These are phyloP conservation scores for Lactuca sativa DNA, from an alignment of 129 eudicot genomes.

Conservation along the genomic window DNA sequence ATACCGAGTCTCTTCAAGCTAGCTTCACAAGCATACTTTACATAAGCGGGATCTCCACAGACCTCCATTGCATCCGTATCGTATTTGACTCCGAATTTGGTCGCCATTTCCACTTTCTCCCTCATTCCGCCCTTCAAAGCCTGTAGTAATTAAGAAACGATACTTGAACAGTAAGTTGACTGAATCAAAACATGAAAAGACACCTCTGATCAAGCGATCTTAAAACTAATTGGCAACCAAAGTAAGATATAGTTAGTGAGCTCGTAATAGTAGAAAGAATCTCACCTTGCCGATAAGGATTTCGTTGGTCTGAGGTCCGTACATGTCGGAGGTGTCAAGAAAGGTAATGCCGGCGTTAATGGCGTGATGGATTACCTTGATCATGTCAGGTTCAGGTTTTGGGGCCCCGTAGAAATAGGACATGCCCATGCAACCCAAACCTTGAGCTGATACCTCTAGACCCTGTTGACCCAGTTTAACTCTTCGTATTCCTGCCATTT, in stretches of 20 bases:
- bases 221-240: neutral
- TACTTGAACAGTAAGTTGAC: neutral
- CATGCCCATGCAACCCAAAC: slow-evolving; percentile 17
- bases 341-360: too few species aligned
- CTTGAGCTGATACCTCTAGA: slow-evolving; percentile 8
- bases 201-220: too few species aligned
- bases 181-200: neutral
- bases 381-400: slow-evolving; percentile 21
- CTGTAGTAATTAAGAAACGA: slow-evolving; percentile 13
- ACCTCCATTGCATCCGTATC: slow-evolving; percentile 8
- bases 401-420: neutral
- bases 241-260: neutral
- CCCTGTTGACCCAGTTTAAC: slow-evolving; percentile 18
- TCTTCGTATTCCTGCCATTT: neutral
- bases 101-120: slow-evolving; percentile 44
- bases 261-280: neutral
- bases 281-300: slow-evolving; percentile 45
- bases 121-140: slow-evolving; percentile 47
- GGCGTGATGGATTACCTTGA: neutral
- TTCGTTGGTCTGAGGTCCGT: slow-evolving; percentile 54
- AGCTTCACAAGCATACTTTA: too few species aligned
- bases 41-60: too few species aligned
- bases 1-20: neutral
- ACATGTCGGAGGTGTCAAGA: slow-evolving; percentile 47
- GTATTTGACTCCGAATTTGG: slow-evolving; percentile 39